These are phyloP conservation scores for Apiospora rasikravindrae DNA, from an alignment of 2,329 filamentous ascomycete species.

Conservation along the genomic window DNA sequence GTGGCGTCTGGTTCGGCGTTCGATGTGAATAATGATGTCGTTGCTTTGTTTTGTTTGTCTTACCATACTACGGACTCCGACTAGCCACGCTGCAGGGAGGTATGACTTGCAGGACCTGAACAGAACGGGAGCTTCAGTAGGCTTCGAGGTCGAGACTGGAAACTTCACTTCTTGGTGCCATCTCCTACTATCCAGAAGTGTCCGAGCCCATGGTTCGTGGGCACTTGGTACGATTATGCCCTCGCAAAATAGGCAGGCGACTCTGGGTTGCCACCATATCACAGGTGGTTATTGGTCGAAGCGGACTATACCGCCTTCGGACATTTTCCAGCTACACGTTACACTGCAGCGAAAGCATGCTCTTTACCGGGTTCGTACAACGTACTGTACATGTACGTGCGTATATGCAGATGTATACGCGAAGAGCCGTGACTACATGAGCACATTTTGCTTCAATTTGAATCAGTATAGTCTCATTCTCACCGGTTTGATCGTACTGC, in stretches of 20 bases:
- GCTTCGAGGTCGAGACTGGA: not conserved
- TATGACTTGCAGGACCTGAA: not conserved
- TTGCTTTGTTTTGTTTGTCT: not conserved
- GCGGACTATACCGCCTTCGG: not conserved
- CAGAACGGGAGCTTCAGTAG: not conserved
- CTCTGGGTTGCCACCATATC: not conserved
- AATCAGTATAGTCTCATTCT: not conserved
- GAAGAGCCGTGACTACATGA: not conserved
- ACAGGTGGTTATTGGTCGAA: not conserved
- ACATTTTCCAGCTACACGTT: not conserved
- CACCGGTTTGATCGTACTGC: not conserved
- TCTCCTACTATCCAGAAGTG: not conserved
- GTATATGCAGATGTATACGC: not conserved
- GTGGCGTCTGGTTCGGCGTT: not conserved
- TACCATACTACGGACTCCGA: too few relatives aligned
- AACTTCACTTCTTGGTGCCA: not conserved
- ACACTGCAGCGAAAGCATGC: not conserved
- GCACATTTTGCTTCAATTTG: not conserved
- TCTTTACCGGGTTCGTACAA: not conserved
- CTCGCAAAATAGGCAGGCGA: too few relatives aligned
- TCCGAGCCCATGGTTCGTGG: not conserved
- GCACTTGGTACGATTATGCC: not conserved
- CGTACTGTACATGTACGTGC: not conserved
- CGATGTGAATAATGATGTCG: too few relatives aligned
- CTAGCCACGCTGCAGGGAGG: not conserved